A percentile compares a stretch with the other conserved stretches of the same genome.
Conservation (phyloP, 768 basidiomycete species). For the Leccinellum albellum region DNA sequence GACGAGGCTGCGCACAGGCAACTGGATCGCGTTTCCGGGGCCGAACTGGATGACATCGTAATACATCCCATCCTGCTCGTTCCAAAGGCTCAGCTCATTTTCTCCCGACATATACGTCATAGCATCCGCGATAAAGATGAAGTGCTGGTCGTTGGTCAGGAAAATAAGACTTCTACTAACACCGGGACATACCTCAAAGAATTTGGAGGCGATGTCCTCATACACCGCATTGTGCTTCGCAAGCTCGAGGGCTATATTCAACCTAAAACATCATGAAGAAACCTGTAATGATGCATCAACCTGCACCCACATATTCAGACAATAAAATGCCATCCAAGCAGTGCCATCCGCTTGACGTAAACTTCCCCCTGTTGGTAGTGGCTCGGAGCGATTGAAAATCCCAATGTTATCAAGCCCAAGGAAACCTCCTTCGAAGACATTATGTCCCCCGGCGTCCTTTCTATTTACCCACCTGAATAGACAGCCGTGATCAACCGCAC, state of each 20-base stretch:
- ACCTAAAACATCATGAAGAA: conserved; percentile 43
- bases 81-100: conserved; percentile 84
- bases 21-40: conserved; percentile 75
- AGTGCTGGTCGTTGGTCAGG: conserved; percentile 59
- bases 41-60: conserved; percentile 95
- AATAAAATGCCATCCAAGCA: conserved; percentile 99
- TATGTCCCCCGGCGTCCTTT: conserved; percentile 91
- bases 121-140: conserved; percentile 97
- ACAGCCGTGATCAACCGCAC: neutral
- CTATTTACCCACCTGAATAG: conserved; percentile 90
- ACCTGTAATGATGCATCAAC: neutral
- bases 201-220: conserved; percentile 99
- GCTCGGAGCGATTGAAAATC: conserved; percentile 96
- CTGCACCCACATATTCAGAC: conserved; percentile 78
- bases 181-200: conserved; percentile 64
- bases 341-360: conserved; percentile 98
- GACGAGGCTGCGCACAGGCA: conserved; percentile 91
- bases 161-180: conserved; percentile 1
- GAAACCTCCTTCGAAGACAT: conserved; percentile 98
- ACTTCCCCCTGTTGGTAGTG: conserved; percentile 88
- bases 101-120: conserved; percentile 91
- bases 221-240: conserved; percentile 98
- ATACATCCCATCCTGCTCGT: conserved; percentile 96
- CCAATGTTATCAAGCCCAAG: conserved; percentile 98
- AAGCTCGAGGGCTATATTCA: conserved; percentile 95